Conservation (phyloP, 108 stramenopile genomes). For the Seminavis robusta region DNA sequence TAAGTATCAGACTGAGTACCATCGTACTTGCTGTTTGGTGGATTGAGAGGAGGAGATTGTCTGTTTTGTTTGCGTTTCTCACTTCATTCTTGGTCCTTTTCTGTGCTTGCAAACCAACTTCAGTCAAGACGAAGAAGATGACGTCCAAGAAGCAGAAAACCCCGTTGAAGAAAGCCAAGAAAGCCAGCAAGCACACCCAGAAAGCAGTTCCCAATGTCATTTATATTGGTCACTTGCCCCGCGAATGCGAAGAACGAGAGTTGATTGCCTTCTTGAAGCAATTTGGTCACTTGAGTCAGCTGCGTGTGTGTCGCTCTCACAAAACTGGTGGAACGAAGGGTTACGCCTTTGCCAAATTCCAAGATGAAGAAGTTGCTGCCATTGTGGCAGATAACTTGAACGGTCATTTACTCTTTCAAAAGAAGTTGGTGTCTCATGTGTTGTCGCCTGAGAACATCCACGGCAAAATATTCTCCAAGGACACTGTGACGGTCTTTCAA, state of each 20-base stretch:
- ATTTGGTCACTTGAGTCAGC: conserved; percentile 85
- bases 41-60: no score
- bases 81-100: no score
- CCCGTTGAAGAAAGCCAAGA: conserved; percentile 21
- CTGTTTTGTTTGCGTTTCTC: no score
- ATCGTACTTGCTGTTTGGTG: no score
- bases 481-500: conserved; percentile 27
- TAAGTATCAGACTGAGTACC: no score
- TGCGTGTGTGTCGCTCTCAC: conserved; percentile 81
- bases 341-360: conserved; percentile 95
- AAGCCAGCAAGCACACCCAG: conserved; percentile 25
- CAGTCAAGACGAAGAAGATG: conserved; percentile 27
- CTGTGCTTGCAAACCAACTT: no score
- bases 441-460: conserved; percentile 63
- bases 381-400: conserved; percentile 96
- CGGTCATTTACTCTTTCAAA: conserved; percentile 86
- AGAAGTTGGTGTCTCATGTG: conserved; percentile 87
- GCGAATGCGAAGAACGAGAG: conserved; percentile 92
- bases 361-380: conserved; percentile 68
- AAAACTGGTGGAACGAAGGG: conserved; percentile 85
- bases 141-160: conserved; percentile 18
- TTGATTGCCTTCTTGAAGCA: conserved; percentile 87
- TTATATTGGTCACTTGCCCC: conserved; percentile 95
- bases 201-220: conserved; percentile 61
- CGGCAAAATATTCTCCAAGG: conserved; percentile 21